A percentile compares a stretch with the other conserved stretches of the same genome.
Evolutionary conservation across 139 green algal genomes (phyloP).

Genomic region (Haematococcus sp.): DNA sequence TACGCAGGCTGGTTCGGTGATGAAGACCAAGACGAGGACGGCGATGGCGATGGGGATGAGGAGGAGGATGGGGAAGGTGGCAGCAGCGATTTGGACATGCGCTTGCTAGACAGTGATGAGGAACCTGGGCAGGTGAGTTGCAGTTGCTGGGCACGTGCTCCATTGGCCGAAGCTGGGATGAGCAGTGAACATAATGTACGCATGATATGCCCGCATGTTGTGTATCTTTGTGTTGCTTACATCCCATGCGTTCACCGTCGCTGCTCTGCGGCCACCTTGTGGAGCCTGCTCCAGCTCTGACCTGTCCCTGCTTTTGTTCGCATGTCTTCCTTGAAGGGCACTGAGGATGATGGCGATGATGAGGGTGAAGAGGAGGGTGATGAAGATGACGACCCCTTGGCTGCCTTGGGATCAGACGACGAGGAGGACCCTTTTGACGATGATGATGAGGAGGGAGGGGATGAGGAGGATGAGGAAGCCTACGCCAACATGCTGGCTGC

Average conservation of each 20-base stretch:
- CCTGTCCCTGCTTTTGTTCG: neutral
- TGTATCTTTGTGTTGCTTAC: no score
- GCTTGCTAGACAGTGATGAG: constrained; percentile 23
- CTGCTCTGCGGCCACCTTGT: neutral
- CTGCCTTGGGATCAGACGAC: neutral
- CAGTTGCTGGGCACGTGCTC: neutral
- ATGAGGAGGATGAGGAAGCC: constrained; percentile 5
- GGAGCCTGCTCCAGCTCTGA: neutral
- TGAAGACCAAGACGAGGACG: constrained; percentile 35
- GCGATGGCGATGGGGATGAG: constrained; percentile 38
- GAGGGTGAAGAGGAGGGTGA: constrained; percentile 43
- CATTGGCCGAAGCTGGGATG: no score
- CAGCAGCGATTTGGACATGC: constrained; percentile 11
- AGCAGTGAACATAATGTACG: no score
- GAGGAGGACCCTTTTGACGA: neutral
- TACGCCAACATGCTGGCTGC: constrained; percentile 43
- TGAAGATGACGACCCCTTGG: constrained; percentile 13
- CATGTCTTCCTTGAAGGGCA: no score
- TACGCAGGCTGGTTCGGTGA: constrained; percentile 72
- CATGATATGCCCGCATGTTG: no score
- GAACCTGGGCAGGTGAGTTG: constrained; percentile 8
- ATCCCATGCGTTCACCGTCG: no score
- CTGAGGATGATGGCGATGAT: constrained; percentile 39
- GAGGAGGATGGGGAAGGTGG: constrained; percentile 20
- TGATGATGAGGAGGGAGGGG: constrained; percentile 8